These are phyloP conservation scores for Chlamydomonas sp. DNA, from an alignment of 139 green algal genomes.

Conservation along the genomic window DNA sequence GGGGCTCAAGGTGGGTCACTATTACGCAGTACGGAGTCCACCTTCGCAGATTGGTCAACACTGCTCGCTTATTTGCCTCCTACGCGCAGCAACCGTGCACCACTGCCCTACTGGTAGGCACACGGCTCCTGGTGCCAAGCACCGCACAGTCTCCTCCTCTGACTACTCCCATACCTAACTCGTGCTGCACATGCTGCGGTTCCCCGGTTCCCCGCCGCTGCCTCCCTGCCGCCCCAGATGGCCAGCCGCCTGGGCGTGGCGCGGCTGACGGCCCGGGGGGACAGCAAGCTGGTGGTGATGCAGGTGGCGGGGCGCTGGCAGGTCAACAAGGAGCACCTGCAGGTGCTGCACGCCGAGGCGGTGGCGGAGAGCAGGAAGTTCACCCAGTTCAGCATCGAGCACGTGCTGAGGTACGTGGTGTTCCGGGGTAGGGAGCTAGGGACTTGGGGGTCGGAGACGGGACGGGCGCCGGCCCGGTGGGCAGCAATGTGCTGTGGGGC, in stretches of 20 bases:
- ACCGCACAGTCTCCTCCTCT: too few relatives aligned
- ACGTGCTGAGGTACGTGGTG: neutral
- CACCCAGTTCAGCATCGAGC: neutral
- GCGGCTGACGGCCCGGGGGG: neutral
- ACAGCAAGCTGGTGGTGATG: conserved; percentile 32
- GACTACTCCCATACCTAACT: neutral
- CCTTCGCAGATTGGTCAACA: too few relatives aligned
- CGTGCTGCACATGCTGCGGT: neutral
- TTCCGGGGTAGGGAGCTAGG: neutral
- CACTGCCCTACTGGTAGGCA: neutral
- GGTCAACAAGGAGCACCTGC: conserved; percentile 27
- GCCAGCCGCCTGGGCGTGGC: conserved; percentile 8
- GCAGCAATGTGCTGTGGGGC: too few relatives aligned
- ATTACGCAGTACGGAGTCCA: too few relatives aligned
- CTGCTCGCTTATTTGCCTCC: too few relatives aligned
- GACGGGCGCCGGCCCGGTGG: too few relatives aligned
- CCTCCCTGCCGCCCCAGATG: neutral
- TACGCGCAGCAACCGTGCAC: too few relatives aligned
- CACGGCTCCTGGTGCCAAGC: neutral
- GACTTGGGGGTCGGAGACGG: too few relatives aligned
- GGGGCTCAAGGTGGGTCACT: neutral
- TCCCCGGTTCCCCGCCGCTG: too few relatives aligned
- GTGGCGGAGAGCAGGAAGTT: neutral
- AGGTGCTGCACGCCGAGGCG: neutral
- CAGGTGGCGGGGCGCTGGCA: conserved; percentile 7